Evolutionary conservation across 2,329 filamentous ascomycete species (phyloP).

Genomic region (Lachnellula hyalina): DNA sequence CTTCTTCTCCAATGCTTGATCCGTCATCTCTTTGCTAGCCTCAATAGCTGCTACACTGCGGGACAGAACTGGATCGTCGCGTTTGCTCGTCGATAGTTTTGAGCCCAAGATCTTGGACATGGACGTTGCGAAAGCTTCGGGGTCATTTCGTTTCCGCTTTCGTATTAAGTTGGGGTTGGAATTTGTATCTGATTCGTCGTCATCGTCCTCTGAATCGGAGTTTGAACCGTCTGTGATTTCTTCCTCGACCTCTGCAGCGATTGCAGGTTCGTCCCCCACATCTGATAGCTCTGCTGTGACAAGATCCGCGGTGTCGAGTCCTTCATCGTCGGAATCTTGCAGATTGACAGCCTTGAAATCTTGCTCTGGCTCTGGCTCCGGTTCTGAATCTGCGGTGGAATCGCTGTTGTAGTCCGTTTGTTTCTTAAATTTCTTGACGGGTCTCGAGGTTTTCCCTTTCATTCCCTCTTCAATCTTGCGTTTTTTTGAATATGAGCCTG

Average conservation of each 20-base stretch:
- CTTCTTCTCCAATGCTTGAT: constrained; percentile 74
- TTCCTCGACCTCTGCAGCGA: constrained; percentile 18
- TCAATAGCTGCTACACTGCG: constrained; percentile 71
- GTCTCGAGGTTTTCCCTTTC: constrained; percentile 41
- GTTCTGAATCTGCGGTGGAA: constrained; percentile 51
- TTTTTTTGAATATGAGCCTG: constrained; percentile 39
- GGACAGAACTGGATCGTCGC: constrained; percentile 85
- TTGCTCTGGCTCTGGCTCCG: constrained; percentile 26
- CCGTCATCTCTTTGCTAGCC: constrained; percentile 65
- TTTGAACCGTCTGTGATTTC: constrained; percentile 35
- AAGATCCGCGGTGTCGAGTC: constrained; percentile 24
- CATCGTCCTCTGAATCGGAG: constrained; percentile 34
- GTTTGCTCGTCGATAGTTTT: constrained; percentile 76
- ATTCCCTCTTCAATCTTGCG: constrained; percentile 56
- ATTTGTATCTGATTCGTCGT: constrained; percentile 37
- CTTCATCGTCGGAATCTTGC: constrained; percentile 35
- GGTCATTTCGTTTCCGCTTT: constrained; percentile 86
- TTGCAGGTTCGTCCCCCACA: constrained; percentile 22
- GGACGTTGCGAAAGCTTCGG: constrained; percentile 82
- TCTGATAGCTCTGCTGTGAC: constrained; percentile 23
- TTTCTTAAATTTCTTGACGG: constrained; percentile 56
- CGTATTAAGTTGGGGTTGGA: constrained; percentile 35
- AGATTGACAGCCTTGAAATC: constrained; percentile 47
- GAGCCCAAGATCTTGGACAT: constrained; percentile 89
- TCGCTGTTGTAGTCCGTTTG: constrained; percentile 58